A percentile compares a stretch with the other conserved stretches of the same genome.
These are phyloP conservation scores for Pseudogymnoascus sp. DNA, from an alignment of 2,329 filamentous ascomycete genomes.

Conservation along the genomic window DNA sequence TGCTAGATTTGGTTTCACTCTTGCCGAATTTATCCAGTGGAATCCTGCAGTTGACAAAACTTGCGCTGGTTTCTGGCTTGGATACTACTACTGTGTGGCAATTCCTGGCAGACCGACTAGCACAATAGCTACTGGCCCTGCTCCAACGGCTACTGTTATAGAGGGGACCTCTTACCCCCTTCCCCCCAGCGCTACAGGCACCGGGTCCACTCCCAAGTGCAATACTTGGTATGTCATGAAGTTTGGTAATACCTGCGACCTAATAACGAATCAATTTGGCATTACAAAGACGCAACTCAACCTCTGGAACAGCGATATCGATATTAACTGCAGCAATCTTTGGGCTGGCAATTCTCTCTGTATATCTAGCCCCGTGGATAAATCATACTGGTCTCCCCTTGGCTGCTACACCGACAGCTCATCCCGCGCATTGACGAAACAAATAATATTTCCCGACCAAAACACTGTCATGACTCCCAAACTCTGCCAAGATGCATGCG, in stretches of 20 bases:
- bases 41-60: no score
- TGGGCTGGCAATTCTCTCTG: neutral
- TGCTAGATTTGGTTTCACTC: no score
- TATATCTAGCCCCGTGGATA: neutral
- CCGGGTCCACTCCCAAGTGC: neutral
- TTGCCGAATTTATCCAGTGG: no score
- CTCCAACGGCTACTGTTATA: no score
- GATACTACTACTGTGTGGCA: no score
- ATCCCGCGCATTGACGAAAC: neutral
- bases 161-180: no score
- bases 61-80: no score
- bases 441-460: neutral
- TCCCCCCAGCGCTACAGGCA: no score
- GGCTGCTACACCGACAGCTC: neutral
- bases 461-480: neutral
- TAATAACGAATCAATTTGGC: neutral
- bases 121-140: no score
- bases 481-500: neutral
- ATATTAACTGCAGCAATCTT: neutral
- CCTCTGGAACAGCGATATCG: slow-evolving; percentile 8
- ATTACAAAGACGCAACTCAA: neutral
- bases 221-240: slow-evolving; percentile 6
- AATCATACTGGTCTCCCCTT: neutral
- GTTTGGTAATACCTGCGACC: neutral
- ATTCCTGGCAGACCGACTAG: no score